phyloP scores from a whole-genome alignment of 23 red algal species.

The Gracilaria domingensis region DNA sequence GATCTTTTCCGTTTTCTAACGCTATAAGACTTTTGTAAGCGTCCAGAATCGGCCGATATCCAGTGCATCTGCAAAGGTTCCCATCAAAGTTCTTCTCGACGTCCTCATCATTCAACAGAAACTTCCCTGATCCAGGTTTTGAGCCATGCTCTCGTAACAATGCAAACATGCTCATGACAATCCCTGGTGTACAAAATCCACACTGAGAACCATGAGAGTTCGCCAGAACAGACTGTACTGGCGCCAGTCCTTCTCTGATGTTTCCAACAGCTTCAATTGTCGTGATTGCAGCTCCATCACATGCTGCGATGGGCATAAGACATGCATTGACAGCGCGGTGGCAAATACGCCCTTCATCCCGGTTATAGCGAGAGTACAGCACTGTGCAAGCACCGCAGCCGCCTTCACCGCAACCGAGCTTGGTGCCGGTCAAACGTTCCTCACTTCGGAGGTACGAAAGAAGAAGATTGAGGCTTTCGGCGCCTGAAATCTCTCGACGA shows the following conservation, averaged over 20 bases:
- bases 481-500: conserved; percentile 26
- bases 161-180: conserved; percentile 83
- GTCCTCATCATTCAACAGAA: conserved; percentile 36
- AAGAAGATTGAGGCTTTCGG: conserved; percentile 37
- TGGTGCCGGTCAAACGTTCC: conserved; percentile 77
- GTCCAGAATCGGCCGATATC: conserved; percentile 91
- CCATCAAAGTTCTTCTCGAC: conserved; percentile 85
- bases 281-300: conserved; percentile 75
- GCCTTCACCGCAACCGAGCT: conserved; percentile 94
- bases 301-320: conserved; percentile 67
- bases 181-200: conserved; percentile 93
- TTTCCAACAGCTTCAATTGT: conserved; percentile 86
- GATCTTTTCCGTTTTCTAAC: neutral
- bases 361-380: conserved; percentile 32
- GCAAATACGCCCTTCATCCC: neutral
- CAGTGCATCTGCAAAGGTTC: conserved; percentile 92
- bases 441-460: conserved; percentile 59
- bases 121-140: conserved; percentile 6
- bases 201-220: conserved; percentile 76
- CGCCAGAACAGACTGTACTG: conserved; percentile 67
- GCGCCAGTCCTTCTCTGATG: conserved; percentile 58
- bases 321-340: conserved; percentile 80
- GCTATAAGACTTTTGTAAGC: conserved; percentile 50
- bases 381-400: conserved; percentile 95
- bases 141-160: conserved; percentile 51